Evolutionary conservation across 192 early-diverging fungal genomes (phyloP), one percentile per base, ranked within the genome.

Genomic region (Coemansia sp.): DNA sequence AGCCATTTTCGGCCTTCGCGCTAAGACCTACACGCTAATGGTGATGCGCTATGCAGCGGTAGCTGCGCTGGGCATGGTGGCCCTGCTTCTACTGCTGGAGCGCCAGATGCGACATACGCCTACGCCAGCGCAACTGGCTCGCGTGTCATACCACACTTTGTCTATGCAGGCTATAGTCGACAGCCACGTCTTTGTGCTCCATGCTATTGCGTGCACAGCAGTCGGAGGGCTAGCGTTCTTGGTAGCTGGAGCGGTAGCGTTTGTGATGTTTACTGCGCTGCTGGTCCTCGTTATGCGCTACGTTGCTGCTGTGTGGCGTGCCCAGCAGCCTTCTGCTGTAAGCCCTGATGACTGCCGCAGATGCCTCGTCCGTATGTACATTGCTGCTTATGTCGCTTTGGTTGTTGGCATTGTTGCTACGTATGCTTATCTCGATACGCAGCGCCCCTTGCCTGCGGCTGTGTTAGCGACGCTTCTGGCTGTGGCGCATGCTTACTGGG

Each of bases 231-330:
- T 58, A 58, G 87, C 57, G 10, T 92, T 89, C 64, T 65, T 92
- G 12, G 85, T 88, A 11, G 88, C 90, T 70, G 85, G 83, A 3
- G 80, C 86, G 3, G 86, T 87, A 0, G 79, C 88, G 8, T 89
- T 92, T 52, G 84, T 91, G 40, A 85, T 86, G 9, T 93, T 92
- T 73, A 77, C 87, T 20, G 62, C 92, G 65, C 86, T 91, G 3
- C 87, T 90, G n/a, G 85, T 90, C 22, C 87, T 91, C 65, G 88
- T 85, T 9, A 88, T 92, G 81, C 84, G 89, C 18, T 93, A 95
- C 62, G 73, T 95, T 41, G 68, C 90, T 29, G 85, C 87, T 0
- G 88, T 95, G 15, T 89, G 89, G 86, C 70, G 86, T 39, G 88
- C 89, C 49, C 90, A 92, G 73, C 66, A 89, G 58, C 86, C 91